Evolutionary conservation across 169 alveolate genomes (phyloP), one percentile per base, ranked within the genome.

Genomic region (Cardiosporidium cionae): DNA sequence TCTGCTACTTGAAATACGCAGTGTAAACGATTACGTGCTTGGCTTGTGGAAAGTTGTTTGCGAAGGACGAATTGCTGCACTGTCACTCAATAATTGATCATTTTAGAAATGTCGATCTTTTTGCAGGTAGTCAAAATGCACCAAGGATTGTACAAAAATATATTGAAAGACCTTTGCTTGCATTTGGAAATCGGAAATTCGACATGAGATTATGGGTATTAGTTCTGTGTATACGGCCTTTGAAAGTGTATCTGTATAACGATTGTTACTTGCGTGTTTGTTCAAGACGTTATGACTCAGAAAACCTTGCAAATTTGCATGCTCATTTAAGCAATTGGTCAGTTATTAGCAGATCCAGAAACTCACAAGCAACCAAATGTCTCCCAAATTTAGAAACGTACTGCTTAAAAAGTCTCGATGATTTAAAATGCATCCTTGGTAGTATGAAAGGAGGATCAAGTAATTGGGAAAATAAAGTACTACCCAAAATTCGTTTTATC

Each of bases 191-290:
- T 22, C 88, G 91, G 75, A 95, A 95, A 78, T 95, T 92, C 76
- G 98, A 95, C 87, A 75, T 93, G 84, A 90, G 98, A 72, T 84
- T 93, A 32, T 95, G 94, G 83, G 93, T 91, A n/a, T 80, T 93
- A 32, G 93, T 93, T 28, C 86, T 94, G 65, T 78, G 90, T 58
- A 93, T 91, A 83, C 81, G 83, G 22, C 98, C 98, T 7, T 80
- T 95, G 32, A 91, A 94, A 27, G 90, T 87, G 23, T 95, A 93
- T 76, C 71, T 93, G 73, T 93, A 88, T 82, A 80, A 94, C 76
- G 89, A 88, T 7, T 96, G 97, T 0, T 90, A 92, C 80, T 93
- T 94, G 16, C 85, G 98, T 35, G 91, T 95, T 81, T 90, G 97
- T 32, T 87, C 95, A 54, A 91, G 86, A 52, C 67, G 84, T 33